Conservation (phyloP, 345 rosid genomes). For the Iberis pinnata region DNA sequence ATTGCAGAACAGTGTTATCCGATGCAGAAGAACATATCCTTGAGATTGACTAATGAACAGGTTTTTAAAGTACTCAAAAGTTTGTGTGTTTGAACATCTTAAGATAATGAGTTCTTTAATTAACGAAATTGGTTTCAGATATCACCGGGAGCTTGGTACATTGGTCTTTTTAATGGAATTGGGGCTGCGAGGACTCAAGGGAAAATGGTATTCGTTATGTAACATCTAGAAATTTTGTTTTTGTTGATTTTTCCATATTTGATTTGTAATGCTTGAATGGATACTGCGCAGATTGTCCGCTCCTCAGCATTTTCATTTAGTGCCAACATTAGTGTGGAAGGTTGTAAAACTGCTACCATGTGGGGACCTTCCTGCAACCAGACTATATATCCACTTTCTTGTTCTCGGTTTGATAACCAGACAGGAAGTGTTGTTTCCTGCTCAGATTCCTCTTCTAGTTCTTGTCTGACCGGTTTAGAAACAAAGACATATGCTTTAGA, state of each 20-base stretch:
- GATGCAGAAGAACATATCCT: conserved; percentile 59
- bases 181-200: conserved; percentile 80
- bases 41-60: conserved; percentile 80
- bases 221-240: not conserved
- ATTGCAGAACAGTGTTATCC: conserved; percentile 72
- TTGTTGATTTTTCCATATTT: not conserved
- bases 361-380: conserved; percentile 88
- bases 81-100: not conserved
- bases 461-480: conserved; percentile 53
- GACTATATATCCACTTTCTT: conserved; percentile 59
- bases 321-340: conserved; percentile 79
- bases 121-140: conserved; percentile 42
- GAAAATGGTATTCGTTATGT: conserved; percentile 57
- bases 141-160: conserved; percentile 78
- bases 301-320: conserved; percentile 63
- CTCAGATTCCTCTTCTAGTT: conserved; percentile 38
- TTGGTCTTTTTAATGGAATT: conserved; percentile 87
- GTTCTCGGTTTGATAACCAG: conserved; percentile 43
- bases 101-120: not conserved
- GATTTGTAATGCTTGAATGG: conserved; percentile 22
- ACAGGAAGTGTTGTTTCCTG: conserved; percentile 51
- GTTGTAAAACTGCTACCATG: conserved; percentile 62
- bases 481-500: conserved; percentile 58
- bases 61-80: conserved; percentile 24
- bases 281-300: conserved; percentile 63